Conservation (phyloP, 1,139 yeast genomes). For the Blastobotrys proliferans region DNA sequence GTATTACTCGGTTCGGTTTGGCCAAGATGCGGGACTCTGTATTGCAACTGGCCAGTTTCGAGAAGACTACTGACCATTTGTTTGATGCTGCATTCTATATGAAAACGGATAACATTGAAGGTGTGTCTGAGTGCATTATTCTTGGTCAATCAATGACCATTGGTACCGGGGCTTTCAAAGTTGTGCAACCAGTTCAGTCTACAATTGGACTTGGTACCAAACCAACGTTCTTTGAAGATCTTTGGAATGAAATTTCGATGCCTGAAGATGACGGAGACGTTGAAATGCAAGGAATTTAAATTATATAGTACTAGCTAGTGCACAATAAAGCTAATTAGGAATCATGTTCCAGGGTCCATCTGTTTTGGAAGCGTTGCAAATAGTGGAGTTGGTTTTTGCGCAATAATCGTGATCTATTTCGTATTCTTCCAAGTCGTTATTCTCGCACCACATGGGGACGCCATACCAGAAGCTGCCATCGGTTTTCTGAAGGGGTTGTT, state of each 20-base stretch:
- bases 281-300: neutral
- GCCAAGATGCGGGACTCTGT: slow-evolving; percentile 99
- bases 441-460: slow-evolving; percentile 9
- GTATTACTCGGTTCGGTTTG: slow-evolving; percentile 95
- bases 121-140: slow-evolving; percentile 96
- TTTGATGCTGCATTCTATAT: slow-evolving; percentile 97
- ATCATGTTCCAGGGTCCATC: slow-evolving; percentile 11
- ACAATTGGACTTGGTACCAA: slow-evolving; percentile 17
- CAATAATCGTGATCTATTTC: slow-evolving; percentile 8
- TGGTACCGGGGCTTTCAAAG: slow-evolving; percentile 95
- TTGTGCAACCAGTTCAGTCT: slow-evolving; percentile 38
- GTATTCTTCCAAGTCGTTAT: slow-evolving; percentile 8
- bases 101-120: slow-evolving; percentile 94
- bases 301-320: neutral
- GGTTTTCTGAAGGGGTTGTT: too few relatives aligned
- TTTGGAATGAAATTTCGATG: slow-evolving; percentile 17
- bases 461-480: slow-evolving; percentile 10
- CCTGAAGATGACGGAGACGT: slow-evolving; percentile 1
- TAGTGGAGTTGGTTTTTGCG: neutral
- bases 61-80: slow-evolving; percentile 96
- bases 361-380: neutral
- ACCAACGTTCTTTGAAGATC: slow-evolving; percentile 29
- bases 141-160: slow-evolving; percentile 96
- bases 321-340: slow-evolving; percentile 1
- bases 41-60: slow-evolving; percentile 93